Evolutionary conservation across 2,329 filamentous ascomycete genomes (phyloP).

Genomic region (Phialemoniopsis sp.): DNA sequence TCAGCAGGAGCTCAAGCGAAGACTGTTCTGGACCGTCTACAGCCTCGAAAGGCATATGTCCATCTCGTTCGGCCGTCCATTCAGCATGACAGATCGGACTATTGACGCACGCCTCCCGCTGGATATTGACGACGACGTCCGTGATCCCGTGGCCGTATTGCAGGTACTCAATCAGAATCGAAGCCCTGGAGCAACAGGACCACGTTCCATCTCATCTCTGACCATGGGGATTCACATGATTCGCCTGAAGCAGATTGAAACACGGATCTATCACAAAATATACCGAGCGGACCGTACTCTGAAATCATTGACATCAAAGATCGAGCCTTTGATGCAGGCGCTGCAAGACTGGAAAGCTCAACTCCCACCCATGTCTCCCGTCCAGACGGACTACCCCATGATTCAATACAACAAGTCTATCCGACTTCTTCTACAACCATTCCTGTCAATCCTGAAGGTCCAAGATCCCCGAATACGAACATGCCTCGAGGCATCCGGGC

Average conservation of each 20-base stretch:
- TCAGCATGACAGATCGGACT: conserved; percentile 44
- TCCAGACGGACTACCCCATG: conserved; percentile 39
- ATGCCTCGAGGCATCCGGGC: conserved; percentile 30
- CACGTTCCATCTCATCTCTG: too few relatives aligned
- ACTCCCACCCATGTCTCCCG: conserved; percentile 27
- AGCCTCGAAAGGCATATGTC: conserved; percentile 44
- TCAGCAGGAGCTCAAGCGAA: too few relatives aligned
- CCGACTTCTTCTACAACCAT: conserved; percentile 45
- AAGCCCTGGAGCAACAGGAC: too few relatives aligned
- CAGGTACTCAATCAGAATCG: too few relatives aligned
- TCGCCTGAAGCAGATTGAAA: conserved; percentile 40
- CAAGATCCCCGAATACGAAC: conserved; percentile 41
- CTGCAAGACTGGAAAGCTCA: conserved; percentile 41
- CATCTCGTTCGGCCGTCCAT: conserved; percentile 43
- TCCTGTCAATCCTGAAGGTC: conserved; percentile 38
- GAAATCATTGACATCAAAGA: conserved; percentile 37
- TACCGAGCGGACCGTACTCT: conserved; percentile 43
- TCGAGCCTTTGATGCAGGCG: conserved; percentile 36
- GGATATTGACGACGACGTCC: conserved; percentile 30
- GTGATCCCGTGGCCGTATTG: too few relatives aligned
- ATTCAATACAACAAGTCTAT: conserved; percentile 45
- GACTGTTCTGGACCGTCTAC: conserved; percentile 49
- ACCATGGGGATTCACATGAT: conserved; percentile 37
- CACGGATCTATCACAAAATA: conserved; percentile 45
- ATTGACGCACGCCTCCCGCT: conserved; percentile 44